Conservation (phyloP, 768 basidiomycete genomes). For the Imleria badia region DNA sequence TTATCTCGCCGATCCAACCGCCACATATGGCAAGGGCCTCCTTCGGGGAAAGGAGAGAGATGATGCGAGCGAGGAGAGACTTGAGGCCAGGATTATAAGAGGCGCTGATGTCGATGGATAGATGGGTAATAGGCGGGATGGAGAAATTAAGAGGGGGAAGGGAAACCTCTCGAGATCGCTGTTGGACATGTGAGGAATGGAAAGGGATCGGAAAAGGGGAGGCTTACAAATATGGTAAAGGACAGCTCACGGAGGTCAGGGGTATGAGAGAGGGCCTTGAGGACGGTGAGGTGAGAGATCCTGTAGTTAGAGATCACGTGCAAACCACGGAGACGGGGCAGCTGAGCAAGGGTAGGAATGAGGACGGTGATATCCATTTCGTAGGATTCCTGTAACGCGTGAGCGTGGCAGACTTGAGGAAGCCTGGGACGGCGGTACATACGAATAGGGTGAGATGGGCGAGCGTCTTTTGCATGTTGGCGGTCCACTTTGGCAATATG, state of each 20-base stretch:
- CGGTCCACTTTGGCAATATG: slow-evolving; percentile 56
- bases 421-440: slow-evolving; percentile 23
- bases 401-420: neutral
- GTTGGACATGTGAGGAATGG: neutral
- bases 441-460: slow-evolving; percentile 61
- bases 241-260: slow-evolving; percentile 62
- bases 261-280: slow-evolving; percentile 44
- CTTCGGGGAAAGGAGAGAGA: slow-evolving; percentile 29
- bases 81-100: slow-evolving; percentile 23
- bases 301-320: slow-evolving; percentile 62
- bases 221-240: slow-evolving; percentile 55
- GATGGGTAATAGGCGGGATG: slow-evolving; percentile 45
- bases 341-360: slow-evolving; percentile 43
- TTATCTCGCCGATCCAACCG: slow-evolving; percentile 37
- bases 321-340: slow-evolving; percentile 55
- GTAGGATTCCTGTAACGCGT: slow-evolving; percentile 46
- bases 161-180: slow-evolving; percentile 12
- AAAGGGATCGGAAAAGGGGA: neutral
- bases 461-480: slow-evolving; percentile 43
- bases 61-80: slow-evolving; percentile 16
- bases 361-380: slow-evolving; percentile 55
- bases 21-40: slow-evolving; percentile 31
- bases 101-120: slow-evolving; percentile 52
- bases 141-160: slow-evolving; percentile 16
- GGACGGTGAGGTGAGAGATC: slow-evolving; percentile 50